A percentile compares a stretch with the other conserved stretches of the same genome.
Conservation (phyloP, 1,284 basidiomycete genomes). For the Macrocybe sp. region DNA sequence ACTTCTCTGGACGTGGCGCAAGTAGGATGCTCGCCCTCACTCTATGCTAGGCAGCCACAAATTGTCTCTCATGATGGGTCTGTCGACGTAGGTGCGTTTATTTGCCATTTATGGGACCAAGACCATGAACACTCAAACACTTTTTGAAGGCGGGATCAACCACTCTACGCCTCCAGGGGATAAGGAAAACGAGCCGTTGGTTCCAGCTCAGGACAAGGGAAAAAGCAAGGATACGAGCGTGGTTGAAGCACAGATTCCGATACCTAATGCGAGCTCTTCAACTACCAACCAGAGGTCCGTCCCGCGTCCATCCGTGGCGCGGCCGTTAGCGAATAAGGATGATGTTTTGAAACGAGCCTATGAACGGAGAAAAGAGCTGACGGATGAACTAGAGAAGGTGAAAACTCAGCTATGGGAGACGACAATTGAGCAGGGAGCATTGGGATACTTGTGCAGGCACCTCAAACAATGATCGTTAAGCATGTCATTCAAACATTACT, state of each 20-base stretch:
- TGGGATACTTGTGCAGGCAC: conserved; percentile 40
- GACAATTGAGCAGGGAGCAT: conserved; percentile 65
- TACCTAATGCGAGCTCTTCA: too few relatives aligned
- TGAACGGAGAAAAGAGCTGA: conserved; percentile 45
- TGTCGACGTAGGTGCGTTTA: too few relatives aligned
- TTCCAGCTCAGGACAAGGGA: conserved; percentile 14
- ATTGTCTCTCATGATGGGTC: too few relatives aligned
- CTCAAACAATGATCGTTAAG: conserved; percentile 5
- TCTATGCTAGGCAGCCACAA: too few relatives aligned
- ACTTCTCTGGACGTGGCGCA: too few relatives aligned
- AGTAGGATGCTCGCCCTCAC: too few relatives aligned
- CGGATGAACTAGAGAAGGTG: conserved; percentile 51
- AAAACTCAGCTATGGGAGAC: conserved; percentile 70
- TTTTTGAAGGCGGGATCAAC: conserved; percentile 12
- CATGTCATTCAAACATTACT: conserved; percentile 6
- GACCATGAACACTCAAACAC: conserved; percentile 14
- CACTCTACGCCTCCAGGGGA: conserved; percentile 1
- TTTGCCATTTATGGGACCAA: too few relatives aligned
- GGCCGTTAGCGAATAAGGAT: conserved; percentile 21
- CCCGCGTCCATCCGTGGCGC: too few relatives aligned
- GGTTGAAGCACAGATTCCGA: background rate
- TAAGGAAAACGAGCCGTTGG: conserved; percentile 4
- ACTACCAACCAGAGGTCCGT: too few relatives aligned
- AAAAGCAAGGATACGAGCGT: conserved; percentile 15
- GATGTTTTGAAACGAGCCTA: conserved; percentile 48